A percentile compares a stretch with the other conserved stretches of the same genome.
Conservation (phyloP, 2,329 filamentous ascomycete genomes). For the Dothideomycetidae sp. region DNA sequence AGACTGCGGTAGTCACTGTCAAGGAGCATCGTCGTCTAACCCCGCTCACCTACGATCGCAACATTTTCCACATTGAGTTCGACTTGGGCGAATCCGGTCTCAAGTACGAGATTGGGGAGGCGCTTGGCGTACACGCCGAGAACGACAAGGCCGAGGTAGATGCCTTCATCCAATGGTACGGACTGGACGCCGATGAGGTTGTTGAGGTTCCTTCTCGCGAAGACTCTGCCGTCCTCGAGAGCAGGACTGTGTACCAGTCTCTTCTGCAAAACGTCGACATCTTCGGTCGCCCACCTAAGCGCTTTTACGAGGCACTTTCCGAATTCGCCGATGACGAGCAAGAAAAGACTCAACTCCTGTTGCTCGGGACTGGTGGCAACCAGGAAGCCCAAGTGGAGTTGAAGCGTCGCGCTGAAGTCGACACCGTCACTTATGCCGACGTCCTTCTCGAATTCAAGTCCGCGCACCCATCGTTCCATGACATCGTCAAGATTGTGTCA, state of each 20-base stretch:
- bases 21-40: conserved; percentile 93
- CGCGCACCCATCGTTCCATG: conserved; percentile 75
- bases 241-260: conserved; percentile 83
- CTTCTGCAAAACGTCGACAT: conserved; percentile 89
- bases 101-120: conserved; percentile 93
- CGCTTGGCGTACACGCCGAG: conserved; percentile 88
- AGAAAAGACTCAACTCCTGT: conserved; percentile 66
- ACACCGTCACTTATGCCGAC: conserved; percentile 83
- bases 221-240: conserved; percentile 58
- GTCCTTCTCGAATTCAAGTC: conserved; percentile 80
- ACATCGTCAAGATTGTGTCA: conserved; percentile 72
- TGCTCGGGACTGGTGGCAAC: conserved; percentile 47
- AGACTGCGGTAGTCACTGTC: conserved; percentile 77
- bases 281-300: conserved; percentile 90
- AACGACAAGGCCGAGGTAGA: conserved; percentile 69
- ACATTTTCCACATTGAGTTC: conserved; percentile 99
- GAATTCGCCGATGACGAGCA: conserved; percentile 71
- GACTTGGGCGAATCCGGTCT: conserved; percentile 83
- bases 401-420: conserved; percentile 80
- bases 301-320: conserved; percentile 87
- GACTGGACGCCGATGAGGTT: conserved; percentile 64
- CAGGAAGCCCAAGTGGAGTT: conserved; percentile 76
- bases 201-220: conserved; percentile 87
- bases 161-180: conserved; percentile 82
- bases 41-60: conserved; percentile 77